Percentiles rank a stretch among this genome's conserved stretches.
Evolutionary conservation across 1,139 yeast species (phyloP).

Genomic region (Nakaseomyces glabratus): DNA sequence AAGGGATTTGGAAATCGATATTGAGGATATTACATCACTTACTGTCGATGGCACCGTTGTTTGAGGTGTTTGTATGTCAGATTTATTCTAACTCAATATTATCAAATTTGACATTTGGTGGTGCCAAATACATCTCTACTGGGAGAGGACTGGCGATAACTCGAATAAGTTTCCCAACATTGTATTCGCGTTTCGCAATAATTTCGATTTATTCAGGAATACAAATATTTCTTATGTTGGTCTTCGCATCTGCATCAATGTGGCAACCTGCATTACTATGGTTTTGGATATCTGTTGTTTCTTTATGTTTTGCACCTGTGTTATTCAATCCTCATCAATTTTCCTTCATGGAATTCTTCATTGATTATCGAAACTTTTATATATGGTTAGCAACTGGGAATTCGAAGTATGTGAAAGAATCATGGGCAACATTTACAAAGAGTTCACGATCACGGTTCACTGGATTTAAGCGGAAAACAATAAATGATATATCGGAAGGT

Average conservation of each 20-base stretch:
- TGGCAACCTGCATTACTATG: slow-evolving; percentile 74
- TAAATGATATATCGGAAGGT: slow-evolving; percentile 32
- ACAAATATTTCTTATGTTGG: slow-evolving; percentile 44
- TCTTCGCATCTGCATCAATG: slow-evolving; percentile 57
- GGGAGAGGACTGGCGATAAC: slow-evolving; percentile 81
- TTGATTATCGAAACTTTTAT: slow-evolving; percentile 59
- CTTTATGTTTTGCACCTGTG: slow-evolving; percentile 70
- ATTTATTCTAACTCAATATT: slow-evolving; percentile 65
- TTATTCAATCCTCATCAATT: slow-evolving; percentile 85
- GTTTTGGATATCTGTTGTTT: slow-evolving; percentile 72
- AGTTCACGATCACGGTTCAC: slow-evolving; percentile 50
- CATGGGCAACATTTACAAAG: slow-evolving; percentile 57
- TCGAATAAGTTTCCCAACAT: slow-evolving; percentile 47
- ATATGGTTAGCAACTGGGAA: slow-evolving; percentile 68
- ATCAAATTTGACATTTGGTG: slow-evolving; percentile 67
- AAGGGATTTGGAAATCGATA: slow-evolving; percentile 59
- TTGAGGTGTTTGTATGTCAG: slow-evolving; percentile 83
- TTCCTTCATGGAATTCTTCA: slow-evolving; percentile 54
- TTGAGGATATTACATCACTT: slow-evolving; percentile 56
- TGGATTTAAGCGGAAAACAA: slow-evolving; percentile 47
- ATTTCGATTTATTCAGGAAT: slow-evolving; percentile 62
- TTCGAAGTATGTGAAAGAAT: slow-evolving; percentile 37
- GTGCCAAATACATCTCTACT: slow-evolving; percentile 75
- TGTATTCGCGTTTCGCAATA: slow-evolving; percentile 58
- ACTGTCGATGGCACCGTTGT: slow-evolving; percentile 66